Conservation (phyloP, 2,329 filamentous ascomycete genomes). For the Escovopsis sp. region DNA sequence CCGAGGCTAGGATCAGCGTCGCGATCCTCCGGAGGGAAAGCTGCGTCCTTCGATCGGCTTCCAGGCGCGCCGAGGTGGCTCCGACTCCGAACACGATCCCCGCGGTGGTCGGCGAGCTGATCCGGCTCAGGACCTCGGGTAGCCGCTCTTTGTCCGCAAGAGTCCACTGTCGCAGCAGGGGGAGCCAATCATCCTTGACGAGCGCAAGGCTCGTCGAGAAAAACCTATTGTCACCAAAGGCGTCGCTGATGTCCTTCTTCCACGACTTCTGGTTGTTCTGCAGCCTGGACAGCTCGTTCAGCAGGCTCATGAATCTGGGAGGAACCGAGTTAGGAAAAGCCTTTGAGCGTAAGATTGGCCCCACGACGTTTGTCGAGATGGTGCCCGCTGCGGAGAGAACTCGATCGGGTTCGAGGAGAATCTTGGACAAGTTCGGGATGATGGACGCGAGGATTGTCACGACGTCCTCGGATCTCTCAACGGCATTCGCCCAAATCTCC, state of each 20-base stretch:
- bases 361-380: conserved; percentile 73
- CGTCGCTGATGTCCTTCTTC: conserved; percentile 85
- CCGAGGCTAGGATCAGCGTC: conserved; percentile 61
- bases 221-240: conserved; percentile 80
- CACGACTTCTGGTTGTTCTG: conserved; percentile 74
- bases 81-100: conserved; percentile 98
- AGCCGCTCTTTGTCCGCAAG: conserved; percentile 79
- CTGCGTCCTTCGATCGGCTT: conserved; percentile 87
- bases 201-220: conserved; percentile 56
- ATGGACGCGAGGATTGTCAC: conserved; percentile 66
- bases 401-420: conserved; percentile 75
- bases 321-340: conserved; percentile 77
- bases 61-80: conserved; percentile 80
- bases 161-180: conserved; percentile 70
- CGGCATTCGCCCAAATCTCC: conserved; percentile 19
- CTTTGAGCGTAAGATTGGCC: conserved; percentile 69
- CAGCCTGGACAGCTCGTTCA: conserved; percentile 64
- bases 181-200: conserved; percentile 64
- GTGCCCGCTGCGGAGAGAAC: conserved; percentile 62
- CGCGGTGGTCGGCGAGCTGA: conserved; percentile 76
- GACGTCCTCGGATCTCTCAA: conserved; percentile 54
- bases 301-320: conserved; percentile 51
- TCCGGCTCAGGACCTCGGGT: conserved; percentile 61
- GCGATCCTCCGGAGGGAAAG: conserved; percentile 75
- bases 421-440: conserved; percentile 65